Evolutionary conservation across 2,329 filamentous ascomycete genomes (phyloP).

Genomic region (Ascochyta pisi): DNA sequence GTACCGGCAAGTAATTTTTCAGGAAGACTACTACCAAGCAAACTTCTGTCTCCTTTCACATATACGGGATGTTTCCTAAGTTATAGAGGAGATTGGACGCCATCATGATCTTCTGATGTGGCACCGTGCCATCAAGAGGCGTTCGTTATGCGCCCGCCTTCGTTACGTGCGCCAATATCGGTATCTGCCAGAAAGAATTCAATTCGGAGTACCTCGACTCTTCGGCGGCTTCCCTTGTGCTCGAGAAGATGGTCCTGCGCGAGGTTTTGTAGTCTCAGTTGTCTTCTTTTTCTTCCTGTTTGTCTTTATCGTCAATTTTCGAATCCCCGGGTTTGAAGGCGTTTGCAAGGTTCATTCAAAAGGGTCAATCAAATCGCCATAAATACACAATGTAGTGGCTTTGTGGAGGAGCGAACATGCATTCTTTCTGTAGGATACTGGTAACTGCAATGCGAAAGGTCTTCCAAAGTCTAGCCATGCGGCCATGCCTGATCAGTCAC

Average conservation of each 20-base stretch:
- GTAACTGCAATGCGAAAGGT: slow-evolving; percentile 5
- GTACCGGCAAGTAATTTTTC: neutral
- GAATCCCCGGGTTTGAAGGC: neutral
- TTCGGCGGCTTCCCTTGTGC: neutral
- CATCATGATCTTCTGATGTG: neutral
- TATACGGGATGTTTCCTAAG: neutral
- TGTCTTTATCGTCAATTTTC: slow-evolving; percentile 5
- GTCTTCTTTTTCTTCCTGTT: neutral
- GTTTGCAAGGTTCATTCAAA: slow-evolving; percentile 1
- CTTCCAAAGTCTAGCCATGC: neutral
- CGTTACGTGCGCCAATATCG: neutral
- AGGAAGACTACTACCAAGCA: neutral
- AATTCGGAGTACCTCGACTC: neutral
- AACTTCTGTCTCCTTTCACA: neutral
- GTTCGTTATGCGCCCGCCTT: neutral
- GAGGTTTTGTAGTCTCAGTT: neutral
- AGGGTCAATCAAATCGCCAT: slow-evolving; percentile 4
- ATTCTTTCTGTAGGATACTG: slow-evolving; percentile 11
- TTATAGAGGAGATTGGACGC: neutral
- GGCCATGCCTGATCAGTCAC: neutral
- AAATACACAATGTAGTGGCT: neutral
- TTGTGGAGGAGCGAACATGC: neutral
- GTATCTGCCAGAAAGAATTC: neutral
- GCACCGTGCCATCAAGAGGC: neutral
- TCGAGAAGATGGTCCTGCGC: neutral